A percentile compares a stretch with the other conserved stretches of the same genome.
phyloP scores from a whole-genome alignment of 345 rosid genomes.

The Eucalyptus grandis region DNA sequence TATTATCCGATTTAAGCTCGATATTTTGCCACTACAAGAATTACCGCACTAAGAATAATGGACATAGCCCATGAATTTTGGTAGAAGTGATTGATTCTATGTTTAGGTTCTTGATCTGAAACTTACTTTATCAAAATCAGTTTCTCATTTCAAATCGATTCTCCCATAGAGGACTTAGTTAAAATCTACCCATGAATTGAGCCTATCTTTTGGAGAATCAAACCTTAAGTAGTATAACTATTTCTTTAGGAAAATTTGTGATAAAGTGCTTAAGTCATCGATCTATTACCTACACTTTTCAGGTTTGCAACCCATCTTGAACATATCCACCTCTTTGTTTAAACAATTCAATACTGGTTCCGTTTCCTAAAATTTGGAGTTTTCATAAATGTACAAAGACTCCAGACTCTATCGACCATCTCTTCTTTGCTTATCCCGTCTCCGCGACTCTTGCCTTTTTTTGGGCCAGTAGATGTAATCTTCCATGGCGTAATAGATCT shows the following conservation, averaged over 20 bases:
- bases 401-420: no score
- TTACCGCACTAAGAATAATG: neutral
- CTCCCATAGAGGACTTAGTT: fast-evolving
- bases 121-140: no score
- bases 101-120: neutral
- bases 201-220: neutral
- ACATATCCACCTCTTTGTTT: neutral
- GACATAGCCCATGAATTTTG: neutral
- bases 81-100: neutral
- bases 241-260: no score
- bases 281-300: neutral
- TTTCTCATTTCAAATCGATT: no score
- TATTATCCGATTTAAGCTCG: neutral
- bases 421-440: no score
- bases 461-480: no score
- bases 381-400: neutral
- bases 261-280: neutral
- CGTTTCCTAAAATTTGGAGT: neutral
- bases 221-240: no score
- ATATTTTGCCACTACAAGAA: neutral
- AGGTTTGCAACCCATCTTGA: neutral
- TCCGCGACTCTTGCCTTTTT: no score
- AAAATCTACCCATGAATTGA: no score
- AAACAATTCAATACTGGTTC: neutral
- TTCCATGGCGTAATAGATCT: no score